Conservation (phyloP, 1,284 basidiomycete species). For the Cystobasidiaceae sp. region DNA sequence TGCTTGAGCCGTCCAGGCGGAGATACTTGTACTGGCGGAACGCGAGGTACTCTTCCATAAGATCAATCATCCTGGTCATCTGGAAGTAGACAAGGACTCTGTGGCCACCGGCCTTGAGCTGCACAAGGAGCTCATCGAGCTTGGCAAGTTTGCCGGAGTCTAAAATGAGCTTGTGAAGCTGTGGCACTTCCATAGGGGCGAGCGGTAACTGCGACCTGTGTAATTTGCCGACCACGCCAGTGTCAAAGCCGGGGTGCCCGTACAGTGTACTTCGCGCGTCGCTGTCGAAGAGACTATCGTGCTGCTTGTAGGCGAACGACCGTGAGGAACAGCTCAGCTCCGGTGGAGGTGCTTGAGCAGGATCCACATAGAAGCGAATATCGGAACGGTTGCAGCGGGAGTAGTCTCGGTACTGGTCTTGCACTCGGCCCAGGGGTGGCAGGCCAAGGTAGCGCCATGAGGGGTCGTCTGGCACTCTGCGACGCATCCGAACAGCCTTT, state of each 20-base stretch:
- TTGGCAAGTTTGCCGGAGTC: slow-evolving; percentile 95
- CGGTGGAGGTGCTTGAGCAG: slow-evolving; percentile 79
- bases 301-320: slow-evolving; percentile 65
- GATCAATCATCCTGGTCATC: slow-evolving; percentile 99
- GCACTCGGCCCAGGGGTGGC: slow-evolving; percentile 59
- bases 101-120: slow-evolving; percentile 89
- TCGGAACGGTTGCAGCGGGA: slow-evolving; percentile 75
- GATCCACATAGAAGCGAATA: slow-evolving; percentile 74
- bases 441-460: slow-evolving; percentile 47
- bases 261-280: slow-evolving; percentile 58
- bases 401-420: slow-evolving; percentile 58
- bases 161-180: slow-evolving; percentile 90
- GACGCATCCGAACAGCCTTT: not conserved
- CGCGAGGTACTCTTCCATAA: slow-evolving; percentile 98
- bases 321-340: slow-evolving; percentile 68
- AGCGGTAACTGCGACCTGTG: slow-evolving; percentile 70
- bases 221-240: slow-evolving; percentile 67
- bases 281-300: slow-evolving; percentile 62
- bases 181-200: slow-evolving; percentile 86
- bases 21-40: slow-evolving; percentile 98
- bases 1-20: slow-evolving; percentile 88
- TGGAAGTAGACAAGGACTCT: slow-evolving; percentile 98
- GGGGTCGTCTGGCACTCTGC: slow-evolving; percentile 40
- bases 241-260: slow-evolving; percentile 66
- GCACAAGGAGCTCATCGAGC: slow-evolving; percentile 79